Evolutionary conservation across 495 filamentous ascomycete species (phyloP).

Genomic region (Trichocladium antarcticum): DNA sequence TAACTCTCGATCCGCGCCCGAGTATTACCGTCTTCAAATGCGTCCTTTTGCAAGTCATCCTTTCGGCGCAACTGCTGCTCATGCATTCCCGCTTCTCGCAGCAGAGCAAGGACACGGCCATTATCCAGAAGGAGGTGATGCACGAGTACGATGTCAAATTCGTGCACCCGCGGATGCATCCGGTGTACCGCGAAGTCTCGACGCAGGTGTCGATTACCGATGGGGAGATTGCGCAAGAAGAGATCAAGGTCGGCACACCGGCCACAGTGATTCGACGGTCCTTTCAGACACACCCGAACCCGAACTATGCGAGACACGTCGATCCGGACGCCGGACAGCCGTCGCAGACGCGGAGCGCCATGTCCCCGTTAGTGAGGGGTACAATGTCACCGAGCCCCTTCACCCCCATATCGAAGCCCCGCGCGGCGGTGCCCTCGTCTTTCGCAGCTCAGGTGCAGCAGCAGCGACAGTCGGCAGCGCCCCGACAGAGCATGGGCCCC

Average conservation of each 20-base stretch:
- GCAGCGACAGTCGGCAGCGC: slow-evolving; percentile 9
- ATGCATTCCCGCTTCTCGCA: slow-evolving; percentile 63
- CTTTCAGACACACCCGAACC: slow-evolving; percentile 79
- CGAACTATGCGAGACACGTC: slow-evolving; percentile 69
- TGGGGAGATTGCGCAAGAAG: slow-evolving; percentile 36
- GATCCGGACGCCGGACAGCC: slow-evolving; percentile 48
- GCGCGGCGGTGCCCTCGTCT: neutral
- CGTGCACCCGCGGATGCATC: slow-evolving; percentile 79
- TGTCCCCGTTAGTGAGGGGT: slow-evolving; percentile 16
- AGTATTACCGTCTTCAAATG: slow-evolving; percentile 77
- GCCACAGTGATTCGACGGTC: slow-evolving; percentile 66
- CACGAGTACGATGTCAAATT: slow-evolving; percentile 94
- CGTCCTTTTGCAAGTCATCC: slow-evolving; percentile 54
- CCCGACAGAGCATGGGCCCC: slow-evolving; percentile 10
- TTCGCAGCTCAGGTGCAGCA: slow-evolving; percentile 9
- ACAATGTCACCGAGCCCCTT: slow-evolving; percentile 22
- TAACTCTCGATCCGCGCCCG: slow-evolving; percentile 61
- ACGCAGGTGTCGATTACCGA: slow-evolving; percentile 52
- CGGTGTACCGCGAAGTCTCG: slow-evolving; percentile 69
- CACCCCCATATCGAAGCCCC: slow-evolving; percentile 21
- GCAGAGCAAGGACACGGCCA: slow-evolving; percentile 68
- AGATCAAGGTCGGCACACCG: slow-evolving; percentile 64
- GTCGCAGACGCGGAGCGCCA: slow-evolving; percentile 8
- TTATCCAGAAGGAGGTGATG: slow-evolving; percentile 85
- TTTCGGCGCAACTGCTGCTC: slow-evolving; percentile 67